These are phyloP conservation scores for Neopestalotiopsis clavispora DNA, from an alignment of 2,329 filamentous ascomycete species.

Conservation along the genomic window DNA sequence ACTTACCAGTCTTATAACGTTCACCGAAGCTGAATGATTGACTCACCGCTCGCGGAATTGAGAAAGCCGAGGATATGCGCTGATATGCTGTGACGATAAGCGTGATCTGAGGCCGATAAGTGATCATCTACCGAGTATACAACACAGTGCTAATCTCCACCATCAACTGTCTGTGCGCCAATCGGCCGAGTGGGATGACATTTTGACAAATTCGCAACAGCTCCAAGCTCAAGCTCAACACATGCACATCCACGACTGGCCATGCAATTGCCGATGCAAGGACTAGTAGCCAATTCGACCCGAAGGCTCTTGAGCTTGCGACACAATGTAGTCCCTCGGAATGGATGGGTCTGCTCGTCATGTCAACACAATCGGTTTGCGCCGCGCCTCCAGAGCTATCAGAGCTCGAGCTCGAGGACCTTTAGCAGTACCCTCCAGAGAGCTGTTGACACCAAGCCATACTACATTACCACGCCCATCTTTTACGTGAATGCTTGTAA, in stretches of 20 bases:
- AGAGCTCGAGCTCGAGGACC: constrained; percentile 11
- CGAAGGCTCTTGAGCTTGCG: background rate
- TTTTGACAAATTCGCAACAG: background rate
- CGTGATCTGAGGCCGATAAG: too few relatives aligned
- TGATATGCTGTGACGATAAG: background rate
- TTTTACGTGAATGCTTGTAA: constrained; percentile 97
- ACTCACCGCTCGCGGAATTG: constrained; percentile 1
- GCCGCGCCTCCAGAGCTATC: constrained; percentile 24
- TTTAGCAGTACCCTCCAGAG: constrained; percentile 23
- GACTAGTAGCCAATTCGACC: background rate
- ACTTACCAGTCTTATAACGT: background rate
- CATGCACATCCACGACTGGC: background rate
- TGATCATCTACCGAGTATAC: background rate
- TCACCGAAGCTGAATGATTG: constrained; percentile 7
- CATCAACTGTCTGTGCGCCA: background rate
- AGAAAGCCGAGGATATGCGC: constrained; percentile 9
- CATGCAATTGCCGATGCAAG: constrained; percentile 5
- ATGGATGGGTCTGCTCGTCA: constrained; percentile 32
- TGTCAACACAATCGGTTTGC: constrained; percentile 25
- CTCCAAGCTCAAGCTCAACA: background rate
- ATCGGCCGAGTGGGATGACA: background rate
- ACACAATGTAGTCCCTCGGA: constrained; percentile 19
- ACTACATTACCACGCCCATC: constrained; percentile 94
- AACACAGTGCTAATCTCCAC: background rate
- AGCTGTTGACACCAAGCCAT: constrained; percentile 67